Evolutionary conservation across 345 rosid genomes (phyloP).

Genomic region (Camelina neglecta): DNA sequence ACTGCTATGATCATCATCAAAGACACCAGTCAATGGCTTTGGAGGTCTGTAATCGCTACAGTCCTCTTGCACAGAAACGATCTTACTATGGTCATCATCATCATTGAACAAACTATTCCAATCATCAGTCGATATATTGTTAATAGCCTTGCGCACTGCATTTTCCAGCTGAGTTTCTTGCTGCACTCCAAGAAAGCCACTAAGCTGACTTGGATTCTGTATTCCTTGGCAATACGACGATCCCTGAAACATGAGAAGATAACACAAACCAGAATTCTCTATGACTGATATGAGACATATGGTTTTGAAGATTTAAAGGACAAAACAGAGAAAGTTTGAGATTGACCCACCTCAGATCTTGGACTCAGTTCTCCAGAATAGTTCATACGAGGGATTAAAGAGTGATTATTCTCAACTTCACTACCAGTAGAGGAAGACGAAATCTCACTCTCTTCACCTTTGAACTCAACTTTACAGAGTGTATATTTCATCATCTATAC

Average conservation of each 20-base stretch:
- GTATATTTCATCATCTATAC: constrained; percentile 30
- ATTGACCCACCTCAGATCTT: constrained; percentile 24
- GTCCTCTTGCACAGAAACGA: constrained; percentile 1
- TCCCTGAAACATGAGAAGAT: neutral
- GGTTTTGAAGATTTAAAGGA: neutral
- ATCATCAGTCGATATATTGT: neutral
- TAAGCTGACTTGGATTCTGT: neutral
- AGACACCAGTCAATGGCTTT: constrained; percentile 17
- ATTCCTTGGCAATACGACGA: neutral
- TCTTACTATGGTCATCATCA: neutral
- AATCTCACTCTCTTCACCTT: constrained; percentile 17
- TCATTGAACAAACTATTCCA: too few species aligned
- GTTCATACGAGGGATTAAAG: neutral
- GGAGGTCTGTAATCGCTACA: constrained; percentile 26
- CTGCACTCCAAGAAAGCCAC: neutral
- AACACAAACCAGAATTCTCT: neutral
- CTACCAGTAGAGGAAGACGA: constrained; percentile 2
- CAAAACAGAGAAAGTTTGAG: neutral
- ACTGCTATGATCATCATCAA: constrained; percentile 8
- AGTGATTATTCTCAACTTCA: constrained; percentile 15
- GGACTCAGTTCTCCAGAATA: neutral
- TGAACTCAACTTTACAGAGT: constrained; percentile 47
- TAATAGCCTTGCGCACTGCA: neutral
- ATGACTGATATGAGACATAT: neutral
- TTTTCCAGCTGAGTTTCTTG: neutral